Evolutionary conservation across 495 filamentous ascomycete species (phyloP).

Genomic region (Penicillium coprophilum): DNA sequence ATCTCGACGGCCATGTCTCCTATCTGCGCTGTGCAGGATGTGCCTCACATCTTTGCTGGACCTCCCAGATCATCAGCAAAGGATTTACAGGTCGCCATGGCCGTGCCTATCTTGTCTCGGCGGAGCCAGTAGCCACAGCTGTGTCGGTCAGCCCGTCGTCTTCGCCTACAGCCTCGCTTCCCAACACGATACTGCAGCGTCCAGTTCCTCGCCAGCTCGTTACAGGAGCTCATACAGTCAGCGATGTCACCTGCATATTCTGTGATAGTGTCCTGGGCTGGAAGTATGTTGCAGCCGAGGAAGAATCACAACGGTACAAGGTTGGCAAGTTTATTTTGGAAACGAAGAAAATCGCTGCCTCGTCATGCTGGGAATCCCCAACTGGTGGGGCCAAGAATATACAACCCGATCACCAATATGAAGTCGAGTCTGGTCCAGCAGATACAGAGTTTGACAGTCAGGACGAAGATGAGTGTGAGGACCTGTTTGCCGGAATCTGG

Average conservation of each 20-base stretch:
- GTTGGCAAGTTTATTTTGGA: conserved; percentile 97
- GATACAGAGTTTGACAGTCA: conserved; percentile 79
- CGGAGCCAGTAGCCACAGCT: conserved; percentile 26
- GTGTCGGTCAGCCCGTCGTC: conserved; percentile 35
- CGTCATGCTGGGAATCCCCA: conserved; percentile 67
- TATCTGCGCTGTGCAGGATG: conserved; percentile 74
- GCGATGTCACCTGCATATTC: conserved; percentile 55
- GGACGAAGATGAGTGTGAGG: conserved; percentile 94
- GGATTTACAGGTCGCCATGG: conserved; percentile 94
- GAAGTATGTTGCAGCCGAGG: conserved; percentile 89
- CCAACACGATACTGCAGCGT: conserved; percentile 60
- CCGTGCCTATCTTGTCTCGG: conserved; percentile 81
- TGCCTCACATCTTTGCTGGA: conserved; percentile 70
- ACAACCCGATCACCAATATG: neutral
- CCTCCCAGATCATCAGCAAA: conserved; percentile 81
- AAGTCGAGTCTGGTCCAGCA: conserved; percentile 18
- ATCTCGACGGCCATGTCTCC: conserved; percentile 52
- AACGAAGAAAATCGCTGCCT: conserved; percentile 66
- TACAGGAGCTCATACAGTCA: conserved; percentile 70
- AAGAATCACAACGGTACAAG: conserved; percentile 83
- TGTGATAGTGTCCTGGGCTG: conserved; percentile 77
- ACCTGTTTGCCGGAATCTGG: conserved; percentile 88
- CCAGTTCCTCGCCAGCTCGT: conserved; percentile 72
- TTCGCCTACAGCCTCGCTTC: conserved; percentile 34
- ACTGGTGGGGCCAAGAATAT: neutral